Evolutionary conservation across 1,284 basidiomycete species (phyloP), one percentile per base, ranked within the genome.

Genomic region (Ustilago loliicola): DNA sequence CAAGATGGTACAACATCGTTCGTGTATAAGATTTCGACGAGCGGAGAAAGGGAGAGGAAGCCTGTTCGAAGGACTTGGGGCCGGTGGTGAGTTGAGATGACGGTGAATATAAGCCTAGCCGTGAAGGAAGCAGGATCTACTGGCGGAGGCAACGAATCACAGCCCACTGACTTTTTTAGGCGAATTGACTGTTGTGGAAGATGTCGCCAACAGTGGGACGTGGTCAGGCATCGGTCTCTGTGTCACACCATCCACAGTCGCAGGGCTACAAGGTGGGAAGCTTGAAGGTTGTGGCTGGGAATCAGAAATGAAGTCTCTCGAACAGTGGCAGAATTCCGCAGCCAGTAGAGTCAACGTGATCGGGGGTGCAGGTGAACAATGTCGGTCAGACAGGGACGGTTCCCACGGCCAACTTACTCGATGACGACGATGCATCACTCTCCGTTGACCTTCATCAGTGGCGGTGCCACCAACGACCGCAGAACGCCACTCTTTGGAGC

Each of bases 391-490:
- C 19, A 38, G 27, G 50, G 21, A 34, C 32, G 3, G 23, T 32
- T 53, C 59, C 36, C 59, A 53, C 59, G 36, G n/a, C 45, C 40
- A 25, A 5, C 15, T 36, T 30, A 9, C 9, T 32, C 38, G 32
- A 61, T 61, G 48, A 32, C 58, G 48, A 61, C 48, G 17, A 36
- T 8, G 38, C 25, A 38, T 17, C 27, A 19, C n/a, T 19, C 15
- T 42, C 36, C 38, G 34, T 30, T 50, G 38, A 25, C 42, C 59
- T 61, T 61, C 59, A 61, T 61, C 19, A 10, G 27, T 13, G 19
- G 5, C n/a, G 29, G 38, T 51, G 30, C 34, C 48, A 52, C 58
- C 58, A 51, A 40, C 56, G 23, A 50, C 19, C 6, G 29, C 9
- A 21, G 21, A 34, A 40, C 47, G 58, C 58, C 58, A 60, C 48